A percentile compares a stretch with the other conserved stretches of the same genome.
phyloP scores from a whole-genome alignment of 441 rosid genomes.

The Lepidium campestre region DNA sequence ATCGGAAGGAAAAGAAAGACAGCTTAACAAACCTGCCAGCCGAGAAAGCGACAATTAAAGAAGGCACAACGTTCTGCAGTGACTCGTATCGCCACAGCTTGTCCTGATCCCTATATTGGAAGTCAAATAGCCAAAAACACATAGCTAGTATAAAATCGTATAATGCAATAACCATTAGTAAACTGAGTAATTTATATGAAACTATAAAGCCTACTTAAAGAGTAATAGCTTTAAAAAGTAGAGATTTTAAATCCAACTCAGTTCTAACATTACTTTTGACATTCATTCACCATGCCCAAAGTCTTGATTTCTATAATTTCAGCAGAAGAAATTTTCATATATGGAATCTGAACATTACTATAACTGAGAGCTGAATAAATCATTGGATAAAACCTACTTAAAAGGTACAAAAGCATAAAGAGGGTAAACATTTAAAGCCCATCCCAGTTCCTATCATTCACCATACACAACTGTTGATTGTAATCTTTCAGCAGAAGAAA shows the following conservation, averaged over 20 bases:
- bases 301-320: neutral
- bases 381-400: neutral
- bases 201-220: neutral
- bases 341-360: neutral
- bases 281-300: neutral
- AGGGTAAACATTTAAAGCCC: neutral
- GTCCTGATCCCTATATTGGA: conserved; percentile 76
- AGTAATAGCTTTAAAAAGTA: neutral
- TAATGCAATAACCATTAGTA: neutral
- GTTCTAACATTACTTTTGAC: neutral
- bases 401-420: too few species aligned
- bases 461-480: neutral
- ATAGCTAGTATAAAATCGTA: neutral
- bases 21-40: conserved; percentile 76
- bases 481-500: neutral
- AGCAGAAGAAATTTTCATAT: neutral
- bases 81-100: conserved; percentile 91
- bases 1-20: too few species aligned
- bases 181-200: neutral
- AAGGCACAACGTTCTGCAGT: conserved; percentile 96
- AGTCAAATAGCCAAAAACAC: neutral
- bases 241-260: neutral
- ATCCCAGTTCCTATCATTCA: neutral
- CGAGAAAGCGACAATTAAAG: conserved; percentile 90
- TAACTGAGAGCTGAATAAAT: neutral